Evolutionary conservation across 164 flowering plant genomes (phyloP), one percentile per base, ranked within the genome.

Genomic region (Tinospora cordifolia): DNA sequence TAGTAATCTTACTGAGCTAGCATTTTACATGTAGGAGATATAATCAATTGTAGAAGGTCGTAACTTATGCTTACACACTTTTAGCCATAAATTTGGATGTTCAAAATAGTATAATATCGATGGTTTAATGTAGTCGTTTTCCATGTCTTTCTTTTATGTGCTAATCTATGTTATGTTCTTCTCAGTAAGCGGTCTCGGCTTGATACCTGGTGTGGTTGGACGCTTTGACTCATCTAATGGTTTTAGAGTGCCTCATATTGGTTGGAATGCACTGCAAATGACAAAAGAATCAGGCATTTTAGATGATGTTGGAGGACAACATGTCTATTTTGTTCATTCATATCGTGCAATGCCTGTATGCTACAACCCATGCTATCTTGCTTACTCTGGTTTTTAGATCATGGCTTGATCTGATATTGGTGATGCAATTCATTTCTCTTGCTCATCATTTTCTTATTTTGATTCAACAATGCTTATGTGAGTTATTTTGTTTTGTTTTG

Each of bases 251-350:
- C 99, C 99, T 24, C 99, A 94, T 73, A 92, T 94, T 81, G 99
- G 99, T 39, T 94, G 99, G 99, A 86, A 94, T 83, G 86, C 97
- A 68, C 71, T 94, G 84, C 81, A 90, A 78, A 72, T 84, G n/a
- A 59, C 38, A 46, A 78, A 87, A 72, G 87, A 83, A 65, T 79
- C 92, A n/a, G 88, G 75, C 60, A 88, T 92, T 79, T 83, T 94
- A 86, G 90, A 86, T 77, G 96, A 87, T 65, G 77, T 94, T 72
- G 91, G 81, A 57, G 83, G 79, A 40, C 84, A 78, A 44, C 97
- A 94, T 81, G 99, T 94, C 75, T 94, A 94, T 75, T 94, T 94
- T 79, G 99, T 94, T 71, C 99, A 94, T 73, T 94, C 99, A 25
- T 94, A 89, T 74, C 93, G 97, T 77, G 99, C 96, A 63, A 75